Base-by-base conservation (phyloP, 2,329 filamentous ascomycete genomes). In the Hirsutella rhossiliensis region DNA sequence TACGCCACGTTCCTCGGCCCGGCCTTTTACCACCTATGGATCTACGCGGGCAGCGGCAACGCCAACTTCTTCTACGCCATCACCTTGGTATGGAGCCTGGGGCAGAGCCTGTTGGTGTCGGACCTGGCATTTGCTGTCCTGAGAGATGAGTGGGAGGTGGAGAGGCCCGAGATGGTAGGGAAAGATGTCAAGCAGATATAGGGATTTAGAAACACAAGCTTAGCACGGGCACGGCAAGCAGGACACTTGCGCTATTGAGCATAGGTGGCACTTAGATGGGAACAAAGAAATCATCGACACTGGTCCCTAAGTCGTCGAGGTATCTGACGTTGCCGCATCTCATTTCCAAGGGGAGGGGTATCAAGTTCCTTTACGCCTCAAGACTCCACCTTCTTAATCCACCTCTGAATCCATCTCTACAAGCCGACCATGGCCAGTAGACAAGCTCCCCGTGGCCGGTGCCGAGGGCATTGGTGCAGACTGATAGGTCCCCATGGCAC, bases 41-140 rank as follows among this genome's bases (percentile, higher is more conserved):
- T 98, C 46, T 98, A 97, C 58, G 92, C 92, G 3, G 92, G 92
- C 41, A 95, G 88, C 45, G 92, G 92, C 27, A 98, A 98, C 56
- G 92, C 92, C 47, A 98, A 98, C 62, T 98, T 98, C 68, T 98
- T 98, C 67, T 98, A 98, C 60, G 92, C 92, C 51, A 97, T 98
- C 55, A 98, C 92, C 0, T 68, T 98, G n/a, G 92, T 98, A 0
- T 98, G 92, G 92, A 94, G 87, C 58, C 63, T 98, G 20, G 92
- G 87, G 0, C 73, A 94, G 53, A 89, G 88, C 32, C 72, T 98
- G 49, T 68, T 98, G 28, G 76, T 97, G 7, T 87, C 86, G 11
- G 92, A 98, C 60, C 73, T 87, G 43, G 72, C 95, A 2, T 97
- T 94, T 65, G 88, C 92, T 0, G 80, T 89, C 6, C 68, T 98